phyloP scores from a whole-genome alignment of 345 rosid species.

The Bruguiera parviflora region DNA sequence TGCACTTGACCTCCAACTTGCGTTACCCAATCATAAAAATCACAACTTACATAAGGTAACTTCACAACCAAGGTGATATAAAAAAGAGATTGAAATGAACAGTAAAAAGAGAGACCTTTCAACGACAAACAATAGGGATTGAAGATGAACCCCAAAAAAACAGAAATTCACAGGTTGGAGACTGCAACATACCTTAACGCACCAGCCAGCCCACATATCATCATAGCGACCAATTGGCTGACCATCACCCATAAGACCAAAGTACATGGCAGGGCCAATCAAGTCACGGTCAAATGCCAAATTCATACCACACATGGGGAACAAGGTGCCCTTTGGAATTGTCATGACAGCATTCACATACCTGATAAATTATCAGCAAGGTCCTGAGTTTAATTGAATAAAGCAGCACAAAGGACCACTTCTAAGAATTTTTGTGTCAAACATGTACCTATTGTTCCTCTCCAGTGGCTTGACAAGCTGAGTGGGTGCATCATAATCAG shows the following conservation, averaged over 20 bases:
- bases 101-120: too few species aligned
- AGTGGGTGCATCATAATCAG: slow-evolving; percentile 97
- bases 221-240: slow-evolving; percentile 95
- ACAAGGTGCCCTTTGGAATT: slow-evolving; percentile 88
- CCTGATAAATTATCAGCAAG: slow-evolving; percentile 33
- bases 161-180: too few species aligned
- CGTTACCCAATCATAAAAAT: too few species aligned
- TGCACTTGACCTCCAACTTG: too few species aligned
- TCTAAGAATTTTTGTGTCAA: neutral
- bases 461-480: slow-evolving; percentile 96
- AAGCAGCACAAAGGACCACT: neutral
- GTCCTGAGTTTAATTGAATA: neutral
- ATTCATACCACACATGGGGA: slow-evolving; percentile 99
- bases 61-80: too few species aligned
- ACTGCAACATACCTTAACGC: slow-evolving; percentile 52
- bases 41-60: neutral
- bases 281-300: slow-evolving; percentile 80
- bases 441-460: slow-evolving; percentile 76
- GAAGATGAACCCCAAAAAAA: neutral
- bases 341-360: slow-evolving; percentile 87
- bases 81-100: too few species aligned
- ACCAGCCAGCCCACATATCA: slow-evolving; percentile 99
- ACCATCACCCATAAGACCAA: slow-evolving; percentile 97
- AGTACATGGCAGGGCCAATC: slow-evolving; percentile 97
- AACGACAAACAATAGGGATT: neutral